phyloP scores from a whole-genome alignment of 805 yeast species.

The Brettanomyces anomalus region DNA sequence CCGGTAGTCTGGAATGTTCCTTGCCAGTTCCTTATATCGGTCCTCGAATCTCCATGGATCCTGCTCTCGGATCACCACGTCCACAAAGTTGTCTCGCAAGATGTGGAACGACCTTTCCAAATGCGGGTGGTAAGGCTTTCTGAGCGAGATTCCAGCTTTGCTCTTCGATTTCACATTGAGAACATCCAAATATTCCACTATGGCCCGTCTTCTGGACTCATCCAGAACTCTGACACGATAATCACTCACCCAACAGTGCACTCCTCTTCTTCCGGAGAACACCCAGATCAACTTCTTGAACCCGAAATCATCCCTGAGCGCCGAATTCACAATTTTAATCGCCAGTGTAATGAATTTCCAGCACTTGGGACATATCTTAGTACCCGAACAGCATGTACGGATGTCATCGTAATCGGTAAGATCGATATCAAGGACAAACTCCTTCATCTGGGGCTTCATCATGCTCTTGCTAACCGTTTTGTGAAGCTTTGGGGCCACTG shows the following conservation, averaged over 20 bases:
- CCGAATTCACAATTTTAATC: slow-evolving; percentile 58
- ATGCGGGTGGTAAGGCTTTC: slow-evolving; percentile 88
- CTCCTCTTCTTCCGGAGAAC: slow-evolving; percentile 97
- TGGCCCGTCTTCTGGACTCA: slow-evolving; percentile 66
- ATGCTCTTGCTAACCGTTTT: slow-evolving; percentile 67
- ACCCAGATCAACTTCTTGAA: slow-evolving; percentile 86
- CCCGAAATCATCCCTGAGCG: slow-evolving; percentile 83
- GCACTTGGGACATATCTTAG: slow-evolving; percentile 78
- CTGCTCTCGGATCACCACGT: slow-evolving; percentile 67
- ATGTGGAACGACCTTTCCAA: slow-evolving; percentile 65
- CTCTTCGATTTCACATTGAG: slow-evolving; percentile 44
- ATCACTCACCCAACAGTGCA: slow-evolving; percentile 97
- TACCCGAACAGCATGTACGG: slow-evolving; percentile 87
- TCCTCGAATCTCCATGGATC: slow-evolving; percentile 70
- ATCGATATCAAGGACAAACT: slow-evolving; percentile 93
- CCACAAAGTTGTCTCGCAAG: slow-evolving; percentile 53
- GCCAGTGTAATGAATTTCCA: slow-evolving; percentile 92
- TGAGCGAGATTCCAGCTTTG: slow-evolving; percentile 38
- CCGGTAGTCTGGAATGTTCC: slow-evolving; percentile 54
- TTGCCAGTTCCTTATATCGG: slow-evolving; percentile 45
- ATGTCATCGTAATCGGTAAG: slow-evolving; percentile 92
- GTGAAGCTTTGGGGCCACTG: slow-evolving; percentile 79
- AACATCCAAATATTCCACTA: slow-evolving; percentile 79
- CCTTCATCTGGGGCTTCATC: slow-evolving; percentile 76
- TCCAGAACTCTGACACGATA: slow-evolving; percentile 64